phyloP scores from a whole-genome alignment of 2,329 filamentous ascomycete species.

The Rhexocercosporidium sp. region DNA sequence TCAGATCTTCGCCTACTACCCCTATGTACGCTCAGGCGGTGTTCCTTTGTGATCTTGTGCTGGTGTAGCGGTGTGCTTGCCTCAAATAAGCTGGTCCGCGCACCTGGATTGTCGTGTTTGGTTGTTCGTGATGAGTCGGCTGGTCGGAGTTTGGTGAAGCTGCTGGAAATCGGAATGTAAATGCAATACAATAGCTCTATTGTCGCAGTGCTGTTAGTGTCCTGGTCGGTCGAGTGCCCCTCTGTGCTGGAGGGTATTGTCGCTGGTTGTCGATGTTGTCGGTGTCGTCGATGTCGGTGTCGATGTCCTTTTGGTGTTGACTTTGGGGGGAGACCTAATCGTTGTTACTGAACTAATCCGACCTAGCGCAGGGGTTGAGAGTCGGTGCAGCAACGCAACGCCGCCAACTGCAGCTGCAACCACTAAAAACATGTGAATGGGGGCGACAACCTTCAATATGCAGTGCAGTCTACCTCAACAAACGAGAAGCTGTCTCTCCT shows the following conservation, averaged over 20 bases:
- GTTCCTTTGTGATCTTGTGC: conserved; percentile 11
- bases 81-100: conserved; percentile 24
- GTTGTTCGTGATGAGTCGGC: conserved; percentile 21
- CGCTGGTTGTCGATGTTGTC: conserved; percentile 18
- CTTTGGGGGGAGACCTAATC: background rate
- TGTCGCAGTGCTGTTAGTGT: conserved; percentile 15
- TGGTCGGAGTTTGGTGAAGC: conserved; percentile 16
- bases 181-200: conserved; percentile 25
- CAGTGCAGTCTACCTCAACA: background rate
- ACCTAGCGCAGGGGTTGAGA: conserved; percentile 6
- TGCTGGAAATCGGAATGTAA: conserved; percentile 1
- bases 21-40: conserved; percentile 16
- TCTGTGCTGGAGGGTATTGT: conserved; percentile 17
- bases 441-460: background rate
- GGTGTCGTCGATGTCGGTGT: background rate
- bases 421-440: conserved; percentile 1
- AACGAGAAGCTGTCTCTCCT: background rate
- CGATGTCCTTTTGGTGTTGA: conserved; percentile 6
- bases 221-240: conserved; percentile 10
- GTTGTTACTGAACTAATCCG: background rate
- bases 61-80: conserved; percentile 28
- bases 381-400: conserved; percentile 9
- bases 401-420: too few relatives aligned
- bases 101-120: conserved; percentile 20
- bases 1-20: background rate